Conservation (phyloP, 2,329 filamentous ascomycete species). For the Aspergillus fructus region DNA sequence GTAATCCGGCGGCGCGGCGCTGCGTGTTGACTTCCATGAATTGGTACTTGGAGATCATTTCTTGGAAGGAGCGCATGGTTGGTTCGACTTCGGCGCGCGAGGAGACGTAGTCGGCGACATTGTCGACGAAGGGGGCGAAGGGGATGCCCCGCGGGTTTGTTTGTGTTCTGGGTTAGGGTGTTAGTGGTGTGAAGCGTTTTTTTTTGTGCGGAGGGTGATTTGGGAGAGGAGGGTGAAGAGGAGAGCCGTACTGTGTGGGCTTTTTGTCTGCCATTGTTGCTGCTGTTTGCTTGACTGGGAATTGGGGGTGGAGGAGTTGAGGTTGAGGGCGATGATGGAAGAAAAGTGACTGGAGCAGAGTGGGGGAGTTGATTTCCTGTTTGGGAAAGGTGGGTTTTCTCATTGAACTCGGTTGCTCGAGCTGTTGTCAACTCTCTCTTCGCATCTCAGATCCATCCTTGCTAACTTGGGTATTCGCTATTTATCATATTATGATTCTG, state of each 20-base stretch:
- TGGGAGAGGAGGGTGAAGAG: background rate
- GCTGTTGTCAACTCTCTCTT: background rate
- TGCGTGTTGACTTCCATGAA: constrained; percentile 98
- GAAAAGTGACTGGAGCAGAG: constrained; percentile 14
- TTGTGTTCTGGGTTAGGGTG: constrained; percentile 24
- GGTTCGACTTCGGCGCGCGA: constrained; percentile 46
- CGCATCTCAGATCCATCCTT: no score
- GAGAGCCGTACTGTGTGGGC: constrained; percentile 23
- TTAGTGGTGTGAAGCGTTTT: background rate
- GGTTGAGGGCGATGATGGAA: background rate
- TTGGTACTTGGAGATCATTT: constrained; percentile 82
- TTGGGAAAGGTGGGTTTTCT: constrained; percentile 22
- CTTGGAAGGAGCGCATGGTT: constrained; percentile 48
- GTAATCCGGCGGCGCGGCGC: constrained; percentile 74
- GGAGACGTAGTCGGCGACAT: constrained; percentile 48
- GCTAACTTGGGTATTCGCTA: no score
- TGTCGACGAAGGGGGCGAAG: constrained; percentile 47
- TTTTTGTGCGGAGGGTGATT: background rate
- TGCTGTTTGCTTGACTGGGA: background rate
- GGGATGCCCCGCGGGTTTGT: constrained; percentile 49
- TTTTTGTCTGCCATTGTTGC: constrained; percentile 34
- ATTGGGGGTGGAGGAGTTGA: constrained; percentile 4
- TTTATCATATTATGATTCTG: background rate
- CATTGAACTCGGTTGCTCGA: background rate
- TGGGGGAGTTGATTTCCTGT: constrained; percentile 25